These are phyloP conservation scores for Colletotrichum caudatum DNA, from an alignment of 2,329 filamentous ascomycete species.

Conservation along the genomic window DNA sequence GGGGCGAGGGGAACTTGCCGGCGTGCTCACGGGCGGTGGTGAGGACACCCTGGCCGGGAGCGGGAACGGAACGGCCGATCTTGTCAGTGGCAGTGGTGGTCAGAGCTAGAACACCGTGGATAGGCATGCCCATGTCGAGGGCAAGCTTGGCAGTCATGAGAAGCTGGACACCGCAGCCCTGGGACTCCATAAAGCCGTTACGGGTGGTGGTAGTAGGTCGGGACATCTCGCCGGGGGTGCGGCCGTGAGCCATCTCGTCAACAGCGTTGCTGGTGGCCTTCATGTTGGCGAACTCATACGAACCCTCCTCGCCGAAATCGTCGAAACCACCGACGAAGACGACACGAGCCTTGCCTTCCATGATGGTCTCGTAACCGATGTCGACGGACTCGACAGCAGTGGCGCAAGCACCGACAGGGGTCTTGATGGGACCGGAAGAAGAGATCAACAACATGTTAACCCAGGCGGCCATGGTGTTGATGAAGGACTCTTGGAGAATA, in stretches of 20 bases:
- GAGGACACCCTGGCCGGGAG: slow-evolving; percentile 95
- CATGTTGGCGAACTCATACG: slow-evolving; percentile 99
- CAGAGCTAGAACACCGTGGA: slow-evolving; percentile 92
- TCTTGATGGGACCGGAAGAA: slow-evolving; percentile 98
- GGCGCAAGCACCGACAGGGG: slow-evolving; percentile 95
- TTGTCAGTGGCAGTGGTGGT: slow-evolving; percentile 98
- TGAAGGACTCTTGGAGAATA: slow-evolving; percentile 98
- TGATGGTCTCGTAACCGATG: slow-evolving; percentile 97
- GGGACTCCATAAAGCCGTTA: slow-evolving; percentile 99
- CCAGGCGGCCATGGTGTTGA: slow-evolving; percentile 99
- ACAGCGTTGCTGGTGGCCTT: slow-evolving; percentile 98
- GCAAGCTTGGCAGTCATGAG: slow-evolving; percentile 98
- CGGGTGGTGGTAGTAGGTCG: slow-evolving; percentile 95
- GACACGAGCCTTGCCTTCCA: slow-evolving; percentile 96
- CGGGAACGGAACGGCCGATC: slow-evolving; percentile 97
- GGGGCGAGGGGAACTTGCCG: slow-evolving; percentile 92
- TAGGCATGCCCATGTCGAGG: slow-evolving; percentile 97
- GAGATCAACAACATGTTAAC: slow-evolving; percentile 99
- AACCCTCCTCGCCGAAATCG: slow-evolving; percentile 99
- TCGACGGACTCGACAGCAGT: slow-evolving; percentile 98
- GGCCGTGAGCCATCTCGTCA: slow-evolving; percentile 94
- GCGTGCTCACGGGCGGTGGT: slow-evolving; percentile 93
- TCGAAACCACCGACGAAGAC: slow-evolving; percentile 99
- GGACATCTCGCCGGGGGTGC: slow-evolving; percentile 97
- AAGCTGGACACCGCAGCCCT: slow-evolving; percentile 97